These are phyloP conservation scores for Leishmania aethiopica DNA, from an alignment of 208 protist species.

Conservation along the genomic window DNA sequence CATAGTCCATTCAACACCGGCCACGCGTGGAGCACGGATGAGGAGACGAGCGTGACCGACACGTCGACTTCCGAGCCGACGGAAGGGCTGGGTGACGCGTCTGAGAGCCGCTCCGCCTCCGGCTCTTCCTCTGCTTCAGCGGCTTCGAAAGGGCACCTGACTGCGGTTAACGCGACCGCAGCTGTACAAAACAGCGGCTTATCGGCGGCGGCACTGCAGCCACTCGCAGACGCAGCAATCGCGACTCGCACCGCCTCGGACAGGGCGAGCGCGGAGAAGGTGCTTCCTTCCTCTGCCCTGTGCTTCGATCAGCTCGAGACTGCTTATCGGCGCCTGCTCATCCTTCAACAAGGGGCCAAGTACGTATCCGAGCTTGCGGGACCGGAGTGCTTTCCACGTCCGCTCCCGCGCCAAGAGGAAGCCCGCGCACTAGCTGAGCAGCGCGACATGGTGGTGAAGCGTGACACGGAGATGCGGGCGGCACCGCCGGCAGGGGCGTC, in stretches of 20 bases:
- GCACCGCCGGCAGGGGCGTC: conserved; percentile 22
- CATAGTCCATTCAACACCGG: conserved; percentile 17
- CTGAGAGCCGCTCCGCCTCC: conserved; percentile 1
- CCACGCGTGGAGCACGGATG: conserved; percentile 1
- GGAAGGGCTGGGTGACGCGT: background rate
- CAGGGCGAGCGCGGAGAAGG: background rate
- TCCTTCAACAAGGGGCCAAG: conserved; percentile 25
- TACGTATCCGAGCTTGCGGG: conserved; percentile 23
- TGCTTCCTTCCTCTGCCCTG: conserved; percentile 7
- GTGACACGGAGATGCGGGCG: conserved; percentile 43
- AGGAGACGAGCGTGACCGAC: conserved; percentile 2
- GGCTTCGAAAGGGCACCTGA: background rate
- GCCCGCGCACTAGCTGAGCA: conserved; percentile 29
- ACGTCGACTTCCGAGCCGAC: conserved; percentile 25
- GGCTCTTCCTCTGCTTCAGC: background rate
- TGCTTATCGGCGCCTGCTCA: conserved; percentile 30
- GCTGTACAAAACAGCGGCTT: conserved; percentile 2
- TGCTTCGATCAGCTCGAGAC: conserved; percentile 34
- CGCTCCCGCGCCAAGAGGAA: conserved; percentile 53
- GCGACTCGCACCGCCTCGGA: background rate
- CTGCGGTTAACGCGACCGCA: background rate
- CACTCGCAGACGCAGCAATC: background rate
- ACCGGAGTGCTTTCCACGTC: conserved; percentile 19
- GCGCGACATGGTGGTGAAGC: conserved; percentile 41
- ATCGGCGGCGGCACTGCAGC: background rate